Evolutionary conservation across 106 monocot genomes (phyloP).

Genomic region (Hemerocallis citrina): DNA sequence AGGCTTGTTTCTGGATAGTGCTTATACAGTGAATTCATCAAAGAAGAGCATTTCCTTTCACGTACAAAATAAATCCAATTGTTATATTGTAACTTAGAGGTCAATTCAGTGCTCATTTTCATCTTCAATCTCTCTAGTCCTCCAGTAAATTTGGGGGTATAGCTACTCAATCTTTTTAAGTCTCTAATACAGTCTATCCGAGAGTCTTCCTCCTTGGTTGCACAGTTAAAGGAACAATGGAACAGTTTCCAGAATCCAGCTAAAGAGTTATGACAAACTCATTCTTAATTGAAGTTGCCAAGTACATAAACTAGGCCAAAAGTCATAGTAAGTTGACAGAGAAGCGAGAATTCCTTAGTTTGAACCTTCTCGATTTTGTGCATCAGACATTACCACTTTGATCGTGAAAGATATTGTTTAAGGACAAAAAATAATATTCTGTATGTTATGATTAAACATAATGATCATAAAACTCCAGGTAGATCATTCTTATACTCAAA

Average conservation of each 20-base stretch:
- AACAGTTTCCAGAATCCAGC: not conserved
- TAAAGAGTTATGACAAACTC: too few relatives aligned
- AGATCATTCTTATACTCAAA: too few relatives aligned
- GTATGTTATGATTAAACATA: too few relatives aligned
- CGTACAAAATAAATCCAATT: not conserved
- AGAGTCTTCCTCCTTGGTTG: not conserved
- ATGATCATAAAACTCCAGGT: too few relatives aligned
- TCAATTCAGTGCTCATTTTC: not conserved
- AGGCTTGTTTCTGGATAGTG: not conserved
- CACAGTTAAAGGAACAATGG: not conserved
- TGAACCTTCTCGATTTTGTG: too few relatives aligned
- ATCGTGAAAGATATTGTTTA: too few relatives aligned
- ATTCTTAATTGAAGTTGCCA: too few relatives aligned
- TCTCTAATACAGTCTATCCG: not conserved
- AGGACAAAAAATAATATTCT: too few relatives aligned
- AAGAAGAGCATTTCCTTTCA: not conserved
- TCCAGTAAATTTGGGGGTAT: not conserved
- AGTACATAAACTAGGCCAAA: too few relatives aligned
- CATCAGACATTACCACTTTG: too few relatives aligned
- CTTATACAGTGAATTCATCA: not conserved
- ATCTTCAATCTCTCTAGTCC: not conserved
- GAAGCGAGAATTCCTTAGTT: too few relatives aligned
- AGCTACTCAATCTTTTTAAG: not conserved
- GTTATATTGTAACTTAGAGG: not conserved
- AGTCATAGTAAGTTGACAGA: too few relatives aligned